phyloP scores from a whole-genome alignment of 495 filamentous ascomycete genomes.

The Geopyxis carbonaria region DNA sequence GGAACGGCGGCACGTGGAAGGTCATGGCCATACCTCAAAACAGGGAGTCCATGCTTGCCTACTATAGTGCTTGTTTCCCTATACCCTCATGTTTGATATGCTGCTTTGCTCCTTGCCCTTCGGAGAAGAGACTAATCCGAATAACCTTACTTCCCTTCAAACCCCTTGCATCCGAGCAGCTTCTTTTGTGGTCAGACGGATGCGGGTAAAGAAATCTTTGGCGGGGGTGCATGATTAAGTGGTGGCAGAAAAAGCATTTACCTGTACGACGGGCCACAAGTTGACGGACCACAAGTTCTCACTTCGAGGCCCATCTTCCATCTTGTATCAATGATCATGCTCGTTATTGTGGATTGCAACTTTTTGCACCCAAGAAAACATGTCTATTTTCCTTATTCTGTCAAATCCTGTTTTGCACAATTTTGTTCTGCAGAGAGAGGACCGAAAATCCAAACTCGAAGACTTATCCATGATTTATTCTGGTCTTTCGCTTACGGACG shows the following conservation, averaged over 20 bases:
- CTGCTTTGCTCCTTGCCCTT: constrained; percentile 4
- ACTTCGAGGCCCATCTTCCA: no score
- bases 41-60: no score
- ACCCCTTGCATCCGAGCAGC: constrained; percentile 17
- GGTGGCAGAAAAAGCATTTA: no score
- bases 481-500: no score
- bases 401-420: not conserved
- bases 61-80: constrained; percentile 1
- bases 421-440: constrained; percentile 20
- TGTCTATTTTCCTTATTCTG: constrained; percentile 3
- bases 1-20: no score
- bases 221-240: no score
- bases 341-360: not conserved
- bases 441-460: constrained; percentile 24
- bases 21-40: no score
- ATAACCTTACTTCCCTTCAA: constrained; percentile 3
- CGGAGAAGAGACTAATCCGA: constrained; percentile 26
- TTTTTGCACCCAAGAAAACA: not conserved
- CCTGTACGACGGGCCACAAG: no score
- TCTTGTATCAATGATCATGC: no score
- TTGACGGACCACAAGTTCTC: no score
- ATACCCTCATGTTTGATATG: no score
- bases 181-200: constrained; percentile 5
- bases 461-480: constrained; percentile 2
- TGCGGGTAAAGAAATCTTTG: no score